These are phyloP conservation scores for Sisymbrium altissimum DNA, from an alignment of 345 rosid genomes.

Conservation along the genomic window DNA sequence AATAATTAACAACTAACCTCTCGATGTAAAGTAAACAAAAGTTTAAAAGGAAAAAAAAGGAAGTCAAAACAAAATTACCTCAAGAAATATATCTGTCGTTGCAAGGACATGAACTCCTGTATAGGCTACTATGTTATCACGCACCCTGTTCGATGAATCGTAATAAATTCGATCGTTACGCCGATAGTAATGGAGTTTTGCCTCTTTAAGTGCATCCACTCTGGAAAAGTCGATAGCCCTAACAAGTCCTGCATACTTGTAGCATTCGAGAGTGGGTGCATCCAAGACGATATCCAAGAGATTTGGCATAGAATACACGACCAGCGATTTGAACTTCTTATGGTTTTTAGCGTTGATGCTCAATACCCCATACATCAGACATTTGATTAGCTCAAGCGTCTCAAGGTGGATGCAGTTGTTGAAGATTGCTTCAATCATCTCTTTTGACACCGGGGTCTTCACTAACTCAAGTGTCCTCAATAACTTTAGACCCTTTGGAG, in stretches of 20 bases:
- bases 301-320: background rate
- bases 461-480: background rate
- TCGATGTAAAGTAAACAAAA: too few relatives aligned
- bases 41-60: too few relatives aligned
- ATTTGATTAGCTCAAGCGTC: background rate
- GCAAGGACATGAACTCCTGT: background rate
- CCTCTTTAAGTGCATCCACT: background rate
- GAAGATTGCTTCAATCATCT: background rate
- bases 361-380: background rate
- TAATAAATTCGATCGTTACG: background rate
- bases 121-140: background rate
- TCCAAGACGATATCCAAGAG: background rate
- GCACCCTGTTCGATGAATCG: background rate
- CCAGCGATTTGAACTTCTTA: background rate
- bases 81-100: conserved; percentile 11
- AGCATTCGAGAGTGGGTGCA: conserved; percentile 1
- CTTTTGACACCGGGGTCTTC: background rate
- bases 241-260: background rate
- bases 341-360: background rate
- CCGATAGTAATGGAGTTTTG: background rate
- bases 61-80: background rate
- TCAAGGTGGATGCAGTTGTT: background rate
- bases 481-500: background rate
- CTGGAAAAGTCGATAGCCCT: background rate
- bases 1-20: too few relatives aligned